phyloP scores from a whole-genome alignment of 305 asterid genomes.

The Plantago coronopus region DNA sequence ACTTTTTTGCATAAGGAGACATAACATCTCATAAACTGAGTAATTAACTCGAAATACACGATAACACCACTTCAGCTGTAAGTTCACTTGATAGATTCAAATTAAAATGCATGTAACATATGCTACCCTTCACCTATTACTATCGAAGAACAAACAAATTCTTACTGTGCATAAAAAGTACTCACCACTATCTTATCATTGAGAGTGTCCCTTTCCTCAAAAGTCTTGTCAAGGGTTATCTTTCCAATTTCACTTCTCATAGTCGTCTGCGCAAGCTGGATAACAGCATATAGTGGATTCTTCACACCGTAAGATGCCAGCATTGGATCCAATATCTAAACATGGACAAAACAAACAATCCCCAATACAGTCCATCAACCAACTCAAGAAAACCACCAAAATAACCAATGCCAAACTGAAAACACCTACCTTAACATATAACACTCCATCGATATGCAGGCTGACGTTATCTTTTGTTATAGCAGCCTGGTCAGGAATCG shows the following conservation, averaged over 20 bases:
- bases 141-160: too few species aligned
- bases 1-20: too few species aligned
- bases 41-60: too few species aligned
- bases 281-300: conserved; percentile 74
- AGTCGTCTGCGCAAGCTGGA: conserved; percentile 91
- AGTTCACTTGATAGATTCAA: too few species aligned
- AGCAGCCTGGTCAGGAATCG: conserved; percentile 76
- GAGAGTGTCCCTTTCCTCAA: conserved; percentile 83
- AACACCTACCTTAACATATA: conserved; percentile 63
- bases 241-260: conserved; percentile 99
- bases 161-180: not conserved
- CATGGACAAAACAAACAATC: not conserved
- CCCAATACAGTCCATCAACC: conserved; percentile 9
- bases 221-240: conserved; percentile 88
- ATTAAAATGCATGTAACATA: too few species aligned
- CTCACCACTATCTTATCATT: conserved; percentile 87
- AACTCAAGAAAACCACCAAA: not conserved
- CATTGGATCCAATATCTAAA: conserved; percentile 76
- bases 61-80: too few species aligned
- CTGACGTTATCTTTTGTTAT: conserved; percentile 91
- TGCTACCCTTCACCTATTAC: too few species aligned
- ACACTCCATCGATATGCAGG: conserved; percentile 75
- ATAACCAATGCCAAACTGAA: conserved; percentile 5
- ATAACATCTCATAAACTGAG: too few species aligned
- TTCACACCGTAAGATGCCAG: conserved; percentile 94